Base-by-base conservation (phyloP, 495 filamentous ascomycete species). In the Bombardia bombarda region DNA sequence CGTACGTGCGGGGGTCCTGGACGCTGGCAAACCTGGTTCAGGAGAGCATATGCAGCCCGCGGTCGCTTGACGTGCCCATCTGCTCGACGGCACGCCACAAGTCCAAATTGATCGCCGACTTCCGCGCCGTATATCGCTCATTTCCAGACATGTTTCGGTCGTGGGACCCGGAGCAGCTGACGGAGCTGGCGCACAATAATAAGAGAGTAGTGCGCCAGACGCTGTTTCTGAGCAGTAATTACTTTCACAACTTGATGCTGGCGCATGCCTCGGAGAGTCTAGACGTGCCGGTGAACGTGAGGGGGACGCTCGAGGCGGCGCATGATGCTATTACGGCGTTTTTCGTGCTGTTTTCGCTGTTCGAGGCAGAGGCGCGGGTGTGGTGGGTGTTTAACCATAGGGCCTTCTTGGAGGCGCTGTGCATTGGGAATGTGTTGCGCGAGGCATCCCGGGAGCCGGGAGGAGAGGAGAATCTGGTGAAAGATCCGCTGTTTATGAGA, bases 341-440 rank as follows among this genome's bases (percentile, higher is more conserved):
- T 49, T 86, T 86, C 61, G 64, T 84, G 21, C 67, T 86, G 10
- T 80, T 77, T 54, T 60, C 57, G 1, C 52, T 82, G 18, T 79
- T 85, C 42, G 73, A 77, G 47, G 63, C 65, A 24, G 82, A 87
- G 57, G 80, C 80, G 8, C 68, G 74, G 35, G 80, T 85, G 3
- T 86, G 83, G 82, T 87, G 82, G 82, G 80, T 84, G 5, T 86
- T 86, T 53, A 79, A 82, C 53, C 82, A 86, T 56, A 61, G 83
- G 12, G 82, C 81, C 0, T 87, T 86, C 55, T 61, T 84, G 33
- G 81, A 84, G 57, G 79, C 79, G 18, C 59, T 82, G 53, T 70
- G 76, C 50, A 67, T 70, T 24, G 68, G 67, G 12, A 62, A 61
- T 39, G 66, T 74, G 26, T 37, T 74, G 44, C 53, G 60, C 14